Evolutionary conservation across 2,329 filamentous ascomycete genomes (phyloP).

Genomic region (Fusarium guadeloupense): DNA sequence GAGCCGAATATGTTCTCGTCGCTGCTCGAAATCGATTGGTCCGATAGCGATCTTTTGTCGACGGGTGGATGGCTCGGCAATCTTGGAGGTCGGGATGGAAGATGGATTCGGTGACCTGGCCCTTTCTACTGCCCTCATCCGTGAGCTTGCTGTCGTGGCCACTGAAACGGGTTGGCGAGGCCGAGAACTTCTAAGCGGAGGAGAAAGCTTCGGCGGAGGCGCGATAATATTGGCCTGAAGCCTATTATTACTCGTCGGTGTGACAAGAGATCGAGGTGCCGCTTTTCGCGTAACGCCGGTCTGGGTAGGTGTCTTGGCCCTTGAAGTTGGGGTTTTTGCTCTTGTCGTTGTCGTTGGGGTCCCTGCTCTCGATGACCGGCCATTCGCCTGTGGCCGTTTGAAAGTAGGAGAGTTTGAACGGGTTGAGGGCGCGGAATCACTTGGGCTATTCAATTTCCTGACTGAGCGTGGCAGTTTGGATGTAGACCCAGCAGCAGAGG

Average conservation of each 20-base stretch:
- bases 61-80: conserved; percentile 50
- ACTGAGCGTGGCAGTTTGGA: conserved; percentile 60
- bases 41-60: conserved; percentile 70
- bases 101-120: conserved; percentile 57
- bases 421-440: conserved; percentile 59
- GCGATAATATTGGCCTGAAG: conserved; percentile 79
- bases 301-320: conserved; percentile 57
- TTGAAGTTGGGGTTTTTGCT: conserved; percentile 53
- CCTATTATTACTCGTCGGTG: conserved; percentile 63
- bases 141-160: conserved; percentile 76
- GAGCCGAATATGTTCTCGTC: conserved; percentile 82
- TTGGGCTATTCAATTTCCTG: conserved; percentile 55
- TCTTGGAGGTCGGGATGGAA: conserved; percentile 45
- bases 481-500: conserved; percentile 41
- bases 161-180: conserved; percentile 82
- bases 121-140: conserved; percentile 70
- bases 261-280: conserved; percentile 54
- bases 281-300: conserved; percentile 49
- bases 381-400: conserved; percentile 55
- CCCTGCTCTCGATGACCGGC: conserved; percentile 51
- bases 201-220: conserved; percentile 77
- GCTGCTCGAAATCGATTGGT: conserved; percentile 84
- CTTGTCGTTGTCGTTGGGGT: conserved; percentile 51
- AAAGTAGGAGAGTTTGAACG: conserved; percentile 65
- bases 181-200: conserved; percentile 80